These are phyloP conservation scores for Gossypium aridum DNA, from an alignment of 441 rosid species.

Conservation along the genomic window DNA sequence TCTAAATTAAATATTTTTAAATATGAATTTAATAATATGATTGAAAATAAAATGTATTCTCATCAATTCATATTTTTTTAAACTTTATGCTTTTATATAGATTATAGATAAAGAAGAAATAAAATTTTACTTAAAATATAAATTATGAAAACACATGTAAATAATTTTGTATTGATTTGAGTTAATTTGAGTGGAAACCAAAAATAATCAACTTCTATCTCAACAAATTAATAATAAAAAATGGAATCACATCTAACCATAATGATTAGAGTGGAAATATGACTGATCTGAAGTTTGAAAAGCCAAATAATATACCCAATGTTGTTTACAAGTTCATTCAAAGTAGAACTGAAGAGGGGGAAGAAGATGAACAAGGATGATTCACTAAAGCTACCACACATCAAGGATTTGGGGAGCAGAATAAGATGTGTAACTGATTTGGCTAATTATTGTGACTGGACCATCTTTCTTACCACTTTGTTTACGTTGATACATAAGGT, in stretches of 20 bases:
- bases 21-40: too few relatives aligned
- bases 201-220: neutral
- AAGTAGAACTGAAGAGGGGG: neutral
- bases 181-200: neutral
- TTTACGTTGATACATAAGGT: neutral
- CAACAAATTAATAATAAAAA: neutral
- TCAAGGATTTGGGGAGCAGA: neutral
- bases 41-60: too few relatives aligned
- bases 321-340: neutral
- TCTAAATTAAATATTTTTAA: too few relatives aligned
- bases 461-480: neutral
- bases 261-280: too few relatives aligned
- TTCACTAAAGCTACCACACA: neutral
- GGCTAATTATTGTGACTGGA: slow-evolving; percentile 2
- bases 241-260: neutral
- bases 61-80: too few relatives aligned
- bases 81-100: too few relatives aligned
- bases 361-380: neutral
- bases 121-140: too few relatives aligned
- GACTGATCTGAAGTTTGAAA: neutral
- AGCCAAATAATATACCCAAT: neutral
- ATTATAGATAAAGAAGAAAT: too few relatives aligned
- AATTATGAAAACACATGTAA: neutral
- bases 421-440: neutral
- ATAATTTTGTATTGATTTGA: too few relatives aligned